Base-by-base conservation (phyloP, 306 rosid genomes). In the Medicago ruthenica region DNA sequence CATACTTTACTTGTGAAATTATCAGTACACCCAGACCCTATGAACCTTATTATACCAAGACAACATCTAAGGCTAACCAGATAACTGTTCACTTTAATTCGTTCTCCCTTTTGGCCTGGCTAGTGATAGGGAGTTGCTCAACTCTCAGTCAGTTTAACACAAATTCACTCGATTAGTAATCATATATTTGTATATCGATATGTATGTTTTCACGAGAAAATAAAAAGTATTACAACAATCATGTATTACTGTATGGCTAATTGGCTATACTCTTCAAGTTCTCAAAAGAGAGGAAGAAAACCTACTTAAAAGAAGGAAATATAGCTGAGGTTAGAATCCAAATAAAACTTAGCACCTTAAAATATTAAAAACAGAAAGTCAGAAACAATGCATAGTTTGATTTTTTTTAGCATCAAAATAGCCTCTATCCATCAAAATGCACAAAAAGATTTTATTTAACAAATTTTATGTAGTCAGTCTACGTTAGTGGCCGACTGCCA, bases 211-310 rank as follows among this genome's bases (percentile, higher is more conserved):
- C 66, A 15, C 12, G 24, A 54, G 44, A 27, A 42, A 42, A 48
- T n/a, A 58, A 24, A 31, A 24, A 24, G 22, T 16, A 51, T 36
- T 42, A 60, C 3, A 16, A 22, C 57, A 31, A 53, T 74, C 68
- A 66, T 63, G 42, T 27, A 55, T 14, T 54, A 15, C 47, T 2
- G 41, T 31, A 51, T 2, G 2, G 31, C 62, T 17, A 63, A 54
- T 42, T 10, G 39, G 50, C 34, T 39, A 72, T 21, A 54, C 21
- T 51, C 68, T 31, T 71, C 62, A 20, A 17, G 75, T 67, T 74
- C 86, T 21, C 75, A 72, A 60, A 74, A 76, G 45, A 54, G 15
- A 53, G 8, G 59, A 76, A 51, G 18, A 80, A 59, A 53, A 44
- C 71, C 55, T 36, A 57, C 34, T 61, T 4, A 1, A 72, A 9